These are phyloP conservation scores for Arthrobotrys sphaeroides DNA, from an alignment of 2,329 filamentous ascomycete species.

Conservation along the genomic window DNA sequence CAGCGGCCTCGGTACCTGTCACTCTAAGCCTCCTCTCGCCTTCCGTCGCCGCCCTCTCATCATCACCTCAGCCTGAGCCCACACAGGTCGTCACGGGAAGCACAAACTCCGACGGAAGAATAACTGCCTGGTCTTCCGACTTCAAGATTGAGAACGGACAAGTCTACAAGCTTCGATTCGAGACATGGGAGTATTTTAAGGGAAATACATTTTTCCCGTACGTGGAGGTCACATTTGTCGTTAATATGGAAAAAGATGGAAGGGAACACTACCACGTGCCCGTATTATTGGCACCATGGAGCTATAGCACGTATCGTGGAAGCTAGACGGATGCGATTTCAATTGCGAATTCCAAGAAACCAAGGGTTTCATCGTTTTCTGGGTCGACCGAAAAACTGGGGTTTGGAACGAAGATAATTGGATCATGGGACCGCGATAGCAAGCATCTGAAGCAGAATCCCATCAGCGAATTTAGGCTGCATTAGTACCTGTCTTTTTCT, in stretches of 20 bases:
- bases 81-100: conserved; percentile 67
- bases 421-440: neutral
- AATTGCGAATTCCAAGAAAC: neutral
- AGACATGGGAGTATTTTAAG: conserved; percentile 77
- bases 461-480: neutral
- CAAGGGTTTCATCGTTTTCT: neutral
- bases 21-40: conserved; percentile 64
- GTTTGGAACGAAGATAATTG: neutral
- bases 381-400: neutral
- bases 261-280: conserved; percentile 81
- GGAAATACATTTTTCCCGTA: conserved; percentile 68
- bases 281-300: conserved; percentile 78
- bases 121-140: conserved; percentile 74
- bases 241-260: conserved; percentile 60
- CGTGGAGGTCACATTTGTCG: conserved; percentile 68
- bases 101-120: conserved; percentile 80
- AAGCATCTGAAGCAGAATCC: neutral
- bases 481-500: no score
- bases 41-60: conserved; percentile 55
- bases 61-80: conserved; percentile 60
- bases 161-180: conserved; percentile 73
- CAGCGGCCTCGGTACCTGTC: conserved; percentile 73
- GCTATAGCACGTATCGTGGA: conserved; percentile 83
- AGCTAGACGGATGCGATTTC: conserved; percentile 65
- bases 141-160: conserved; percentile 68